phyloP scores from a whole-genome alignment of 768 basidiomycete genomes.

The Glaciozyma antarctica region DNA sequence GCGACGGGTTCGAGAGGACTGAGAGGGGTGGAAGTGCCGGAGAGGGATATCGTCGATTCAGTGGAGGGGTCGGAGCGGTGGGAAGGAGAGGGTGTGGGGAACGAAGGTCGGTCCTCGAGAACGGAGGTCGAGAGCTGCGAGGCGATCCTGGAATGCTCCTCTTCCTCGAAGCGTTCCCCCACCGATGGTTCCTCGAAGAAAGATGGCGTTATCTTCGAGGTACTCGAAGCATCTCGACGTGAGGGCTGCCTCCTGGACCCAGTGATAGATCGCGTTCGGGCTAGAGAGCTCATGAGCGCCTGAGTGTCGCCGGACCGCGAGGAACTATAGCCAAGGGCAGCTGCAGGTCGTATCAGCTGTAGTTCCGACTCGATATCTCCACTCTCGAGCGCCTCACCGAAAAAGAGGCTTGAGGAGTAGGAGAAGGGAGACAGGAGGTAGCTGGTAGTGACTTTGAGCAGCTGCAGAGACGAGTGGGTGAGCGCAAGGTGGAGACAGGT shows the following conservation, averaged over 20 bases:
- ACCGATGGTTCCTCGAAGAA: neutral
- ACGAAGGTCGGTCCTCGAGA: neutral
- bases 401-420: neutral
- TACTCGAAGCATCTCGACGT: neutral
- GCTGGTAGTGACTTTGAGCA: neutral
- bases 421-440: neutral
- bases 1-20: neutral
- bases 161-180: neutral
- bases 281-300: neutral
- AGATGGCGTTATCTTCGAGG: neutral
- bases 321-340: neutral
- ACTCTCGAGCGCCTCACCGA: neutral
- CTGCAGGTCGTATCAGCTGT: neutral
- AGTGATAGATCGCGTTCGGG: neutral
- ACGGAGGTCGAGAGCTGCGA: neutral
- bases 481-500: too few relatives aligned
- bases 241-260: neutral
- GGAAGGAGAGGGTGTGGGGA: neutral
- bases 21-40: neutral
- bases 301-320: neutral
- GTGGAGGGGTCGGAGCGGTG: too few relatives aligned
- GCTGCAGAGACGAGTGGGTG: neutral
- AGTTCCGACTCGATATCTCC: neutral
- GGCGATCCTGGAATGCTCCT: neutral
- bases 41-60: too few relatives aligned